Evolutionary conservation across 2,329 filamentous ascomycete genomes (phyloP).

Genomic region (Colletotrichum simmondsii): DNA sequence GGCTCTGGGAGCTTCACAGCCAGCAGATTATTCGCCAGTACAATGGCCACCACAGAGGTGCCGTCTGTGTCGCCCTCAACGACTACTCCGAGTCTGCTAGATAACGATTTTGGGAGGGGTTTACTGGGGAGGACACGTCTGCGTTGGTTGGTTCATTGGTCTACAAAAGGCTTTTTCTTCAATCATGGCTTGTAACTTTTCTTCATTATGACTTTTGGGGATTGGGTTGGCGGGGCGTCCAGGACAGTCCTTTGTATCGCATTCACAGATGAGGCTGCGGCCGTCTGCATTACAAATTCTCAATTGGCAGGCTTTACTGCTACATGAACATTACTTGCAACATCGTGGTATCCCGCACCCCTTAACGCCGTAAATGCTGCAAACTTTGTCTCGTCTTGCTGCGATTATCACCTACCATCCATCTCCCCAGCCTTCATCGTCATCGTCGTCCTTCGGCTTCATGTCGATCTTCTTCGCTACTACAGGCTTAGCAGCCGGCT

Average conservation of each 20-base stretch:
- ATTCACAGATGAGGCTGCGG: constrained; percentile 21
- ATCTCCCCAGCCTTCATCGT: constrained; percentile 74
- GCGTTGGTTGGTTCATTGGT: constrained; percentile 14
- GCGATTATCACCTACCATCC: constrained; percentile 60
- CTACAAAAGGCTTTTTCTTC: constrained; percentile 1
- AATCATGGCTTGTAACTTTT: constrained; percentile 21
- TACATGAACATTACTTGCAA: constrained; percentile 24
- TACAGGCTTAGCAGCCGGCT: constrained; percentile 52
- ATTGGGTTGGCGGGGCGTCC: constrained; percentile 36
- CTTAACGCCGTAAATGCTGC: constrained; percentile 31
- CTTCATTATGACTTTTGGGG: constrained; percentile 20
- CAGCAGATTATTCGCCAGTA: constrained; percentile 95
- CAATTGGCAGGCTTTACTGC: constrained; percentile 18
- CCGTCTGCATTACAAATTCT: constrained; percentile 23
- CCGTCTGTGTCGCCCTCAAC: constrained; percentile 92
- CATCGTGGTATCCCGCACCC: constrained; percentile 28
- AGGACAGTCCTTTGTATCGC: constrained; percentile 28
- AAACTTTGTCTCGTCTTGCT: background rate
- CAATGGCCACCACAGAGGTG: constrained; percentile 91
- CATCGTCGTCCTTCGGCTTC: constrained; percentile 71
- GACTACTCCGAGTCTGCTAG: constrained; percentile 74
- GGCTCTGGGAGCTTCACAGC: constrained; percentile 88
- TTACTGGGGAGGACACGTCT: background rate
- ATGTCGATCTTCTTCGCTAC: constrained; percentile 75
- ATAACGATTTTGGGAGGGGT: constrained; percentile 23